A percentile compares a stretch with the other conserved stretches of the same genome.
Conservation (phyloP, 1,284 basidiomycete genomes). For the Amylostereum areolatum region DNA sequence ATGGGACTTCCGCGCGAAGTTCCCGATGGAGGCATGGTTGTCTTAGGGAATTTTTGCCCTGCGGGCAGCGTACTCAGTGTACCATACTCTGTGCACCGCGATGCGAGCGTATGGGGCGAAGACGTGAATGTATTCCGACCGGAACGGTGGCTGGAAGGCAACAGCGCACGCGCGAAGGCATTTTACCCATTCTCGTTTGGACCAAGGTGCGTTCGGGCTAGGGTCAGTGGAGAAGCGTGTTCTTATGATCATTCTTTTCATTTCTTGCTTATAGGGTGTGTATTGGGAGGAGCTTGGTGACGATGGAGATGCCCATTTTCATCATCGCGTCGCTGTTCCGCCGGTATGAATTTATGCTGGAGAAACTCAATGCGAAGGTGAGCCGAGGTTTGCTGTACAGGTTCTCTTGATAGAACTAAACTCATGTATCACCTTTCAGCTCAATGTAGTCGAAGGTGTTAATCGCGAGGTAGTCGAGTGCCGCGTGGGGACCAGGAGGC, state of each 20-base stretch:
- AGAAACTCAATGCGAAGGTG: no score
- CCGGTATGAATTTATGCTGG: conserved; percentile 65
- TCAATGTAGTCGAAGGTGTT: no score
- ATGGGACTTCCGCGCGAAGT: conserved; percentile 79
- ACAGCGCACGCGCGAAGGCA: conserved; percentile 48
- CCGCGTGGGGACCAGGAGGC: no score
- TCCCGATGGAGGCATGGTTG: conserved; percentile 61
- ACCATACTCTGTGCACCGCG: conserved; percentile 76
- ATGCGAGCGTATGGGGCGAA: conserved; percentile 65
- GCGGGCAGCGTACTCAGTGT: conserved; percentile 68
- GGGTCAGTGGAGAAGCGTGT: no score
- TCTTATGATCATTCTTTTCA: no score
- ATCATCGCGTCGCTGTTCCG: conserved; percentile 71
- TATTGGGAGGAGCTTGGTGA: conserved; percentile 71
- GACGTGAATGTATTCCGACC: conserved; percentile 75
- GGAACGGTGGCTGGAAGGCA: conserved; percentile 75
- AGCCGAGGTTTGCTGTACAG: no score
- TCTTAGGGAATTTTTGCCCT: conserved; percentile 58
- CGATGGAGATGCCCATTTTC: conserved; percentile 66
- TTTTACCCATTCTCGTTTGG: conserved; percentile 4
- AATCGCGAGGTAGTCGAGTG: no score
- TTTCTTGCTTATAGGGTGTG: conserved; percentile 64
- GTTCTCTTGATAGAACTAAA: no score
- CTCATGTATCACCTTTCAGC: no score
- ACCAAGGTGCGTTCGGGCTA: not conserved